These are phyloP conservation scores for Lycium ferocissimum DNA, from an alignment of 257 asterid species.

Conservation along the genomic window DNA sequence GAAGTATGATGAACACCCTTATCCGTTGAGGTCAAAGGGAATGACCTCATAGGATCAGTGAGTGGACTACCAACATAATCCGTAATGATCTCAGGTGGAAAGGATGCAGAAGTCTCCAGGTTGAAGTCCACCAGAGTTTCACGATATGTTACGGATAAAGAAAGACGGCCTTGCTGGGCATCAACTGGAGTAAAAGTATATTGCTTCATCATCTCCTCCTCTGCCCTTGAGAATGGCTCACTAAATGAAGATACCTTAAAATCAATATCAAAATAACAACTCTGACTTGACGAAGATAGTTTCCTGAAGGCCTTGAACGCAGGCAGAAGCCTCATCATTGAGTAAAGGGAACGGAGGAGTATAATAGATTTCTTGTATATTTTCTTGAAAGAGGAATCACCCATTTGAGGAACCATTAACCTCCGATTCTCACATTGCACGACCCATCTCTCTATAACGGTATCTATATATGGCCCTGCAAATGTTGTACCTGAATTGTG, in stretches of 20 bases:
- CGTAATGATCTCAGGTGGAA: conserved; percentile 84
- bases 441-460: conserved; percentile 89
- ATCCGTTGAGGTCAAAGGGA: conserved; percentile 56
- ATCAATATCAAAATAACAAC: conserved; percentile 77
- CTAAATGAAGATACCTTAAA: conserved; percentile 77
- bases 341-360: conserved; percentile 71
- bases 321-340: conserved; percentile 92
- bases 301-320: conserved; percentile 88
- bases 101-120: conserved; percentile 66
- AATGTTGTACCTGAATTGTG: conserved; percentile 38
- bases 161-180: conserved; percentile 81
- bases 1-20: conserved; percentile 56
- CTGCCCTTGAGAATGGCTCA: conserved; percentile 78
- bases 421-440: conserved; percentile 78
- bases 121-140: conserved; percentile 74
- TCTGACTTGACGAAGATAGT: conserved; percentile 56
- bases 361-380: conserved; percentile 81
- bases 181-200: conserved; percentile 81
- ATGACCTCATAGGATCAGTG: conserved; percentile 73
- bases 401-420: conserved; percentile 57
- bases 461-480: conserved; percentile 58
- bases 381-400: conserved; percentile 76
- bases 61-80: conserved; percentile 99
- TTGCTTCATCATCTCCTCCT: conserved; percentile 70
- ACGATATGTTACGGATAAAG: conserved; percentile 80